These are phyloP conservation scores for Podila epicladia DNA, from an alignment of 192 early-diverging fungal genomes.

Conservation along the genomic window DNA sequence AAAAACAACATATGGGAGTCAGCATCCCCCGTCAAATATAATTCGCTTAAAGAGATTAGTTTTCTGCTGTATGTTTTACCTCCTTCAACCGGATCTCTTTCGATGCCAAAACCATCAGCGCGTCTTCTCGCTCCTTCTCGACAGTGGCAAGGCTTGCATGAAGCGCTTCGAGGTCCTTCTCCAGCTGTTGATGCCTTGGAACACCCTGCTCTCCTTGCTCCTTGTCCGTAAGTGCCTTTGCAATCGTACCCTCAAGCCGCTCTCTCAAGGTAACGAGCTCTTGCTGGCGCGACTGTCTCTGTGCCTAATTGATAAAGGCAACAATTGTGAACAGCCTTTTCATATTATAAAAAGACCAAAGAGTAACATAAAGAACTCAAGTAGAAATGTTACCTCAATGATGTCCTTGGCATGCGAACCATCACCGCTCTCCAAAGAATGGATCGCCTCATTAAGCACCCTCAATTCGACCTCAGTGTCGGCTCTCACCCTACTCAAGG, in stretches of 20 bases:
- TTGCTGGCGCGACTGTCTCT: neutral
- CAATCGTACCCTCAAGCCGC: neutral
- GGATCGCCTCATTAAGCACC: conserved; percentile 12
- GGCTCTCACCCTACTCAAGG: conserved; percentile 6
- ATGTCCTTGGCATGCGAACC: neutral
- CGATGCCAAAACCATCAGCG: neutral
- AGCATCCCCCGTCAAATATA: neutral
- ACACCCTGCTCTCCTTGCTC: neutral
- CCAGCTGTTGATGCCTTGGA: neutral
- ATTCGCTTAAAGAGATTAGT: neutral
- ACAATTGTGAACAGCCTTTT: too few species aligned
- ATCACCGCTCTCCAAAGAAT: neutral
- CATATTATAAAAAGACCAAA: neutral
- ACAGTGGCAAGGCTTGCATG: neutral
- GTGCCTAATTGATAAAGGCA: neutral
- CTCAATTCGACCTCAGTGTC: conserved; percentile 19
- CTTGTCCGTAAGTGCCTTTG: neutral
- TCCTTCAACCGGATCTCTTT: neutral
- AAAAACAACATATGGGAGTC: neutral
- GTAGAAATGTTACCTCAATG: conserved; percentile 5
- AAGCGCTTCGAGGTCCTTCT: neutral
- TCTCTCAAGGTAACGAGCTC: conserved; percentile 2
- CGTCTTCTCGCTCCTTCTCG: neutral
- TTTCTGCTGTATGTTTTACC: neutral
- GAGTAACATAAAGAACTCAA: neutral